Evolutionary conservation across 306 rosid species (phyloP), one percentile per base, ranked within the genome.

Genomic region (Sicyos edulis): DNA sequence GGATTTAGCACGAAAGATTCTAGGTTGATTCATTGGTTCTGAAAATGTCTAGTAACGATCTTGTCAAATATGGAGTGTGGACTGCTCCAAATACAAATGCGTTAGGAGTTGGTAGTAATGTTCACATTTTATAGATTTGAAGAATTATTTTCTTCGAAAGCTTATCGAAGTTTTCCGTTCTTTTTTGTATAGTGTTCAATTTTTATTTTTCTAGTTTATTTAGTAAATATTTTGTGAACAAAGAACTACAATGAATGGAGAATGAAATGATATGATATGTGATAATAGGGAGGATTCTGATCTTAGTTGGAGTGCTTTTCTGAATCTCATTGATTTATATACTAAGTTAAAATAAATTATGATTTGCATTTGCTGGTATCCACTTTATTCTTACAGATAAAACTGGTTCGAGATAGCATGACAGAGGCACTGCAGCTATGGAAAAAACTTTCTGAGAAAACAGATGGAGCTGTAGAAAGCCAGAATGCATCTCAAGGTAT

Each of bases 381-480:
- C 45, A 56, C 16, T 54, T 58, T 44, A 14, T 83, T 81, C 3
- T 77, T 69, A 50, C 90, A 95, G 99, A 95, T 95, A 77, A 95
- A 85, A 78, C 97, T 96, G 15, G 99, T 85, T 73, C 85, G 99
- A 80, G 97, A 95, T 57, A 88, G 99, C 78, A 91, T 95, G 80
- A 80, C 89, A 51, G 97, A 95, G 78, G 95, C 99, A 53, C 80
- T 95, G 81, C 97, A 91, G 68, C 71, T 89, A 64, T 95, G 99
- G 99, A 91, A 87, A 80, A 89, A 81, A 67, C 76, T 95, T 71
- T 72, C 85, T 8, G 99, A 95, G 45, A 88, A 84, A 84, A 86
- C 83, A 65, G 85, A 89, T 73, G 97, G 75, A 72, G 82, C 82
- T 81, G 81, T 78, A 51, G 88, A 85, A 70, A 83, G 77, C 69